Conservation (phyloP, 164 flowering plant species). For the Annona cherimola region DNA sequence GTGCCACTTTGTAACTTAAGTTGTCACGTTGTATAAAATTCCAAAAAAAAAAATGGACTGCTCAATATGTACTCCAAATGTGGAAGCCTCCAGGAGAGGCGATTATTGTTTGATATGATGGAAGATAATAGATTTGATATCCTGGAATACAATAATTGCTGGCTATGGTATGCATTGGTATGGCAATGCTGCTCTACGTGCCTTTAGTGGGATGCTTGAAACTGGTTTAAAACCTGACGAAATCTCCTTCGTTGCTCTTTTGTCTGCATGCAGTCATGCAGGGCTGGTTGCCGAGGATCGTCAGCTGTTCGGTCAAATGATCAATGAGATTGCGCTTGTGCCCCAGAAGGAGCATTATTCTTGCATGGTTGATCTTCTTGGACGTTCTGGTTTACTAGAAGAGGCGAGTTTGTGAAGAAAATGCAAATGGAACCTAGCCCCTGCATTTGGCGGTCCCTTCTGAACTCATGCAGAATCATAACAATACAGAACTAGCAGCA, state of each 20-base stretch:
- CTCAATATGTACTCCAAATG: conserved; percentile 70
- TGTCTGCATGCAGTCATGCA: conserved; percentile 81
- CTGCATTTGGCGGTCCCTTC: conserved; percentile 65
- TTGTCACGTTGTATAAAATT: no score
- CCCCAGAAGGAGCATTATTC: conserved; percentile 75
- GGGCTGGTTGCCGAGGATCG: conserved; percentile 65
- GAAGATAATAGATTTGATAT: conserved; percentile 35
- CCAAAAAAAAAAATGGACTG: conserved; percentile 10
- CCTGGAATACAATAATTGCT: conserved; percentile 77
- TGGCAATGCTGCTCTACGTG: conserved; percentile 42
- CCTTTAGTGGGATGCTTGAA: conserved; percentile 46
- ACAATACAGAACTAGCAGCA: conserved; percentile 44
- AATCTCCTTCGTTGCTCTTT: conserved; percentile 64
- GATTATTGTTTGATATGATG: conserved; percentile 39
- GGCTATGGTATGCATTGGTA: conserved; percentile 78
- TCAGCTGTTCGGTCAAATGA: conserved; percentile 47
- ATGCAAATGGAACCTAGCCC: conserved; percentile 71
- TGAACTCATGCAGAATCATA: conserved; percentile 65
- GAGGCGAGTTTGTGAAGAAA: conserved; percentile 57
- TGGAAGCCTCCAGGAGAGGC: conserved; percentile 47
- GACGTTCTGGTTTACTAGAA: conserved; percentile 61
- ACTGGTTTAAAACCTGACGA: conserved; percentile 45
- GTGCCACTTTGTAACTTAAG: no score
- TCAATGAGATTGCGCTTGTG: conserved; percentile 26
- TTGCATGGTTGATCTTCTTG: conserved; percentile 83